Conservation (phyloP, 2,329 filamentous ascomycete species). For the Colletotrichum nymphaeae region DNA sequence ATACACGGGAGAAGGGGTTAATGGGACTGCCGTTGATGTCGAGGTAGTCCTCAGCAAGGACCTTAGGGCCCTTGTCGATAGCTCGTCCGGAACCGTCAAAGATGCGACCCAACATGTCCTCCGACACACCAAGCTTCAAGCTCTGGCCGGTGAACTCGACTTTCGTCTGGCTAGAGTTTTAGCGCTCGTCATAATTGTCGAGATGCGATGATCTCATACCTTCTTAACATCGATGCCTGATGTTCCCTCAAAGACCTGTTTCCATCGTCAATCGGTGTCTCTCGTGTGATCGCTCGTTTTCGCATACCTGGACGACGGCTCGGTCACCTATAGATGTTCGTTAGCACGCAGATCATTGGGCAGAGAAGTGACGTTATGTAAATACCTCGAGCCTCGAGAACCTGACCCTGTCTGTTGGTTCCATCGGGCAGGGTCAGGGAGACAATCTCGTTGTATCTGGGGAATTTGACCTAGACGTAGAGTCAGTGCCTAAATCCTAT, state of each 20-base stretch:
- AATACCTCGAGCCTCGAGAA: constrained; percentile 95
- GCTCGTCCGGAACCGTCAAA: constrained; percentile 98
- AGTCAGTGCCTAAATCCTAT: constrained; percentile 1
- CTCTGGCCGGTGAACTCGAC: constrained; percentile 98
- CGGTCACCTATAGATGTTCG: constrained; percentile 74
- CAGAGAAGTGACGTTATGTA: constrained; percentile 35
- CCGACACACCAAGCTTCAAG: constrained; percentile 97
- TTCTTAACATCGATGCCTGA: constrained; percentile 99
- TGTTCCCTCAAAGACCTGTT: constrained; percentile 95
- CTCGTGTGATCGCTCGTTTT: constrained; percentile 20
- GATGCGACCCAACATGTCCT: constrained; percentile 99
- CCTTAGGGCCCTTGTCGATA: constrained; percentile 99
- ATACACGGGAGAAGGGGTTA: constrained; percentile 95
- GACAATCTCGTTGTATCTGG: constrained; percentile 97
- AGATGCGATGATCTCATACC: constrained; percentile 60
- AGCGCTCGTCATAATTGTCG: constrained; percentile 18
- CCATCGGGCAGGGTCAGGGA: constrained; percentile 96
- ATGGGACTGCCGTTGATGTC: constrained; percentile 99
- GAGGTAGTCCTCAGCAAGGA: constrained; percentile 96
- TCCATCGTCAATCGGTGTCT: constrained; percentile 41
- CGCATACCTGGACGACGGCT: constrained; percentile 89
- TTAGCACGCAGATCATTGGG: constrained; percentile 37
- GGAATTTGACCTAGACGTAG: constrained; percentile 88
- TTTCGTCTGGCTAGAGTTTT: constrained; percentile 75
- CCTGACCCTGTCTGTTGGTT: constrained; percentile 91